Evolutionary conservation across 164 flowering plant species (phyloP), one percentile per base, ranked within the genome.

Genomic region (Tetrastigma voinierianum): DNA sequence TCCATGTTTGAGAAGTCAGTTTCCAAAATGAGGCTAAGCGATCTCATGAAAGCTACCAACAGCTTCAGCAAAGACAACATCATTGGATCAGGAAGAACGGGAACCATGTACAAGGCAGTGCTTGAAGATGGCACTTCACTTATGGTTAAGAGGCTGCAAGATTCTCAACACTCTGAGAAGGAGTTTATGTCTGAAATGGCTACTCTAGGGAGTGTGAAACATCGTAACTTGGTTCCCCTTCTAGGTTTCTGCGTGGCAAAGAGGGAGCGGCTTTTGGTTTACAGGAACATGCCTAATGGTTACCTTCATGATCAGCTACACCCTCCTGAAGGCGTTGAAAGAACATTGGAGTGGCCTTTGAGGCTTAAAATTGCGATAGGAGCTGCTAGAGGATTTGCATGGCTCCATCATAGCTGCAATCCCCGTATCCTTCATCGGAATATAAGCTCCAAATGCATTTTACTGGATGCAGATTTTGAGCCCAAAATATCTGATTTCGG

Each of bases 401-500:
- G 90, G 90, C 85, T 90, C 17, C 96, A 90, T 68, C 96, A 90
- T 67, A 83, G 25, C 63, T 90, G 89, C 77, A 87, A 85, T 51
- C 92, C 92, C 21, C 78, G 96, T 2, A 83, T 90, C 53, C 72
- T 90, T 40, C 96, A 87, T 57, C 68, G 96, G 48, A 87, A 87
- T 69, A 82, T 90, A 67, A 87, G 90, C 71, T 86, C 92, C 5
- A 87, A 86, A 46, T 84, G 92, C 83, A 83, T 90, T 11, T 62
- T 87, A 46, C 67, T 90, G 70, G 87, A 84, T 70, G 77, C 64
- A 18, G 81, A 80, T 45, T 83, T 74, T 62, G 90, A 87, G 66
- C 92, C 96, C 12, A 83, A 77, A 47, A 77, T 90, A 59, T 86
- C 96, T 17, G 90, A 87, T 76, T 87, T 90, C 64, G 92, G 96